Evolutionary conservation across 164 flowering plant genomes (phyloP), one percentile per base, ranked within the genome.

Genomic region (Magnolia changhungtana): DNA sequence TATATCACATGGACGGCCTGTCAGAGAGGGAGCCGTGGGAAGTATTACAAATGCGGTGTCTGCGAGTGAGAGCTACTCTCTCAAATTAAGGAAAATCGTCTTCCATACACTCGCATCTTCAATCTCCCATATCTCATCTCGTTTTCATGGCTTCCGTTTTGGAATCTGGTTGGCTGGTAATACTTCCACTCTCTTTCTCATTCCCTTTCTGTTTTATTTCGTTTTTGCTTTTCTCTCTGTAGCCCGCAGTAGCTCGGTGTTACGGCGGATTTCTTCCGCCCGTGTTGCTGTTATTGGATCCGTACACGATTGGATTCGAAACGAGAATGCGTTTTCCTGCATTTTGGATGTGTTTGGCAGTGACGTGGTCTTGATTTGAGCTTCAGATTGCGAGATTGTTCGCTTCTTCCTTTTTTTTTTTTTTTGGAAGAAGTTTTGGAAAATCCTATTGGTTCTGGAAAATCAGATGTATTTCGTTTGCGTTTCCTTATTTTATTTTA

Each of bases 141-240:
- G 50, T 51, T 66, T 55, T 66, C 58, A 85, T 85, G 88, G 86
- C 84, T 63, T 82, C 83, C 20, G 31, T 82, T 69, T 51, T 85
- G 69, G 88, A 83, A 80, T 83, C 86, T 59, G 74, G 82, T 21
- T 85, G 88, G 88, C 85, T 66, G 85, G 88, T 84, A 79, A 6
- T 65, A 21, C 65, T 71, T 20, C 49, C 67, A 50, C 49, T 23
- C 50, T 67, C 29, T 20, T 27, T 49, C 21, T 49, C 21, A 8
- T 21, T 14, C 31, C 4, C 64, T 63, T 37, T 61, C 66, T 63
- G 13, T 19, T 63, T n/a, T 58, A 61, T 45, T n/a, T 69, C 74
- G 23, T 3, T 59, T 70, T 63, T 4, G 1, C 19, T 8, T 29
- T 10, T 14, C 71, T 68, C 31, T 68, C 45, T 18, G 50, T 68